Evolutionary conservation across 2,329 filamentous ascomycete genomes (phyloP), one percentile per base, ranked within the genome.

Genomic region (Purpureocillium takamizusanense): DNA sequence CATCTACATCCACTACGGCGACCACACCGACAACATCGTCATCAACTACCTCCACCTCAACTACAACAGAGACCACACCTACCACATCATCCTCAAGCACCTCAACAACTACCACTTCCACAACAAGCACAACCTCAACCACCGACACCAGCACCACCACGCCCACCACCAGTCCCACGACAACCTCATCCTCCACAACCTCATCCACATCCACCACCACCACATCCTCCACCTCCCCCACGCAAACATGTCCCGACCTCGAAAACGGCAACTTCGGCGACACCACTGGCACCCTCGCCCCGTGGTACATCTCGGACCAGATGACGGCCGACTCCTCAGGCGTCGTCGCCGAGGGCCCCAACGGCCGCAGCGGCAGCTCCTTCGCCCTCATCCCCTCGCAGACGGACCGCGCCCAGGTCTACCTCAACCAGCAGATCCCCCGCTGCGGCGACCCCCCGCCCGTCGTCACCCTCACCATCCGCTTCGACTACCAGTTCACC

Each of bases 371-470:
- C 31, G n/a, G 33, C 4, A 29, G 37, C n/a, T 33, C 42, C 8
- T 44, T 44, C 23, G 42, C 42, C 10, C 29, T 44, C 21, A 44
- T 44, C 15, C 42, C 42, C 0, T 44, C 42, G 16, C 42, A 44
- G 25, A 36, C 16, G 6, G 18, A 39, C 2, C 37, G n/a, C n/a
- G 31, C 42, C 7, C 42, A 44, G 29, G 42, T 44, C 2, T 42
- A 40, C 15, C 37, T 44, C 10, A 44, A 44, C 37, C 37, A 44
- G 18, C 29, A 38, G 13, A 16, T 44, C 7, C 39, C 39, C 3
- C 28, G 14, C 8, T 44, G 42, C 17, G 36, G 39, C 3, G 25
- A 40, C 32, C 42, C 42, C 11, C 42, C 42, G 25, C 42, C 42
- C 12, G 21, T 31, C 10, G 42, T 44, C 17, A 39, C 38, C 2